phyloP scores from a whole-genome alignment of 768 basidiomycete species.

The Mycena amicta region DNA sequence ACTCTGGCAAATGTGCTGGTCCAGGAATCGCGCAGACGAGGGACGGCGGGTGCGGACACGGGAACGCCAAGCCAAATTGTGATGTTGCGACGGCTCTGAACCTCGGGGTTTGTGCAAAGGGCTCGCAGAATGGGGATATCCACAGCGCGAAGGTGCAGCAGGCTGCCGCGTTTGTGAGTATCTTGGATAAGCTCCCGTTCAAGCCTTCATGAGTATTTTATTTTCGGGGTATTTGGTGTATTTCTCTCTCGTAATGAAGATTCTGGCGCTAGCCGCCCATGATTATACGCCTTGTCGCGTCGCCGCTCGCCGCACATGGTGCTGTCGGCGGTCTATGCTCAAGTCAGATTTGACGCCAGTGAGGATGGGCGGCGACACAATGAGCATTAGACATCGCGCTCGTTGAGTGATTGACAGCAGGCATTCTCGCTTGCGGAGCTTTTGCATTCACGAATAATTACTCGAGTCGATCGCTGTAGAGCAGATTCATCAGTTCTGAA shows the following conservation, averaged over 20 bases:
- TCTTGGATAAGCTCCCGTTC: not conserved
- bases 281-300: no score
- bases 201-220: not conserved
- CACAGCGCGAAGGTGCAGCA: not conserved
- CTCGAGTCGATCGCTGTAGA: no score
- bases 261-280: not conserved
- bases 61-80: conserved; percentile 25
- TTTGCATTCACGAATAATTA: no score
- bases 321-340: no score
- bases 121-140: not conserved
- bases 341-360: no score
- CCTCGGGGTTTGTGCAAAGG: not conserved
- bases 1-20: conserved; percentile 27
- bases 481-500: no score
- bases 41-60: conserved; percentile 27
- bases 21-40: conserved; percentile 26
- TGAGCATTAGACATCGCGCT: no score
- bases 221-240: not conserved
- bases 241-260: not conserved
- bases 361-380: no score
- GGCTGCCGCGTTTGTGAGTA: not conserved
- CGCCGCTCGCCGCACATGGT: no score
- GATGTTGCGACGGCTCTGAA: conserved; percentile 6
- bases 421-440: no score
- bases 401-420: no score